Percentiles rank a stretch among this genome's conserved stretches.
Conservation (phyloP, 2,329 filamentous ascomycete genomes). For the Alternaria triticina region DNA sequence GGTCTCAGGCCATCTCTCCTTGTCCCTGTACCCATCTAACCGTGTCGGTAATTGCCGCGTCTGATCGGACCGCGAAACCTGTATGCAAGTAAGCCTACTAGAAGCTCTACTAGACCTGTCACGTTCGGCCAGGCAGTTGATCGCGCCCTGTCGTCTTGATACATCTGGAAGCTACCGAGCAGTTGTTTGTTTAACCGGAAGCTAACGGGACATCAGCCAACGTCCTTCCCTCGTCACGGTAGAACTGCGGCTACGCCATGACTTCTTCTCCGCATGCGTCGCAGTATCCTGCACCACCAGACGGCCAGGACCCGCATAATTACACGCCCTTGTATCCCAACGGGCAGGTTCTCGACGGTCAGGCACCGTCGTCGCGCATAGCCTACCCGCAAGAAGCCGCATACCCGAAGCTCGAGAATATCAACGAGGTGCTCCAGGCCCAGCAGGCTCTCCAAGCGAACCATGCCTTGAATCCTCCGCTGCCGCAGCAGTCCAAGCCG, state of each 20-base stretch:
- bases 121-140: neutral
- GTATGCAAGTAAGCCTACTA: neutral
- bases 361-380: slow-evolving; percentile 20
- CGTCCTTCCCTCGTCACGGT: slow-evolving; percentile 18
- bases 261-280: slow-evolving; percentile 18
- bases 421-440: slow-evolving; percentile 46
- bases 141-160: neutral
- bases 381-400: slow-evolving; percentile 32
- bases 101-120: neutral
- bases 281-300: slow-evolving; percentile 24
- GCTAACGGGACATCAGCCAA: slow-evolving; percentile 17
- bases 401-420: slow-evolving; percentile 45
- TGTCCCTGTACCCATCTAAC: neutral
- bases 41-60: slow-evolving; percentile 4
- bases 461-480: slow-evolving; percentile 35
- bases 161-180: slow-evolving; percentile 5
- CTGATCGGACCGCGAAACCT: slow-evolving; percentile 10
- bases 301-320: slow-evolving; percentile 30
- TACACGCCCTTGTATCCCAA: slow-evolving; percentile 42
- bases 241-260: slow-evolving; percentile 21
- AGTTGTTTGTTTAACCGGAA: neutral
- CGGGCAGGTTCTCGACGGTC: slow-evolving; percentile 12
- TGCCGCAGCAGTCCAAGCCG: slow-evolving; percentile 35
- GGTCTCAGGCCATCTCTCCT: neutral
- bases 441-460: slow-evolving; percentile 46